These are phyloP conservation scores for Backusella mclennaniae DNA, from an alignment of 192 early-diverging fungal species.

Conservation along the genomic window DNA sequence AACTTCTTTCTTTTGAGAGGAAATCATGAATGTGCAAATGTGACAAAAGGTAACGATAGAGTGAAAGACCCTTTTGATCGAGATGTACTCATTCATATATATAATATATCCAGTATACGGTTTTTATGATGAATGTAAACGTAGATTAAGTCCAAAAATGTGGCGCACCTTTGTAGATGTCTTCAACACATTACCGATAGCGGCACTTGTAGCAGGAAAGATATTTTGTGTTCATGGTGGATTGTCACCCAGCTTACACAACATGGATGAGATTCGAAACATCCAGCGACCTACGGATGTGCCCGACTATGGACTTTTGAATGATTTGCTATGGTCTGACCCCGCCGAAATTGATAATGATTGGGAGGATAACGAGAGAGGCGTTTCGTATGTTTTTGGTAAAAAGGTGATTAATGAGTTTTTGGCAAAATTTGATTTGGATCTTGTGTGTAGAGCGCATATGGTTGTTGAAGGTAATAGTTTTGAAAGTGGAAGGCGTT, in stretches of 20 bases:
- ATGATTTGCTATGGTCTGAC: constrained; percentile 93
- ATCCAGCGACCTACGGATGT: constrained; percentile 85
- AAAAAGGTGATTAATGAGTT: constrained; percentile 82
- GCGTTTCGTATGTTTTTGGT: constrained; percentile 95
- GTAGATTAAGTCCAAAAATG: constrained; percentile 79
- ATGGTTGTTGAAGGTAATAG: constrained; percentile 57
- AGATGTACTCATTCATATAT: not conserved
- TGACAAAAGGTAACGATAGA: constrained; percentile 66
- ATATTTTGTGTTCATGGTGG: constrained; percentile 98
- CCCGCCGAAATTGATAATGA: constrained; percentile 76
- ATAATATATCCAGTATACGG: constrained; percentile 69
- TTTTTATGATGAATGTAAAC: constrained; percentile 98
- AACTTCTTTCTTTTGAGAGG: constrained; percentile 97
- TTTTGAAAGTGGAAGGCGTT: too few species aligned
- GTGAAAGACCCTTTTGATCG: too few species aligned
- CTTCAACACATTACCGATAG: constrained; percentile 93
- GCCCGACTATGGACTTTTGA: constrained; percentile 88
- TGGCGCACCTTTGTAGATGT: constrained; percentile 92
- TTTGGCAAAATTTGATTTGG: constrained; percentile 81
- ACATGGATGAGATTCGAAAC: constrained; percentile 85
- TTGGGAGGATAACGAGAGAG: constrained; percentile 94
- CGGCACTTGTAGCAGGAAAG: constrained; percentile 87
- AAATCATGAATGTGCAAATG: constrained; percentile 96
- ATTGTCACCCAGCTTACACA: constrained; percentile 71
- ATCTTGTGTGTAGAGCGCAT: constrained; percentile 98